A percentile compares a stretch with the other conserved stretches of the same genome.
These are phyloP conservation scores for Pseudotsuga menziesii DNA, from an alignment of 75 land plant genomes.

Conservation along the genomic window DNA sequence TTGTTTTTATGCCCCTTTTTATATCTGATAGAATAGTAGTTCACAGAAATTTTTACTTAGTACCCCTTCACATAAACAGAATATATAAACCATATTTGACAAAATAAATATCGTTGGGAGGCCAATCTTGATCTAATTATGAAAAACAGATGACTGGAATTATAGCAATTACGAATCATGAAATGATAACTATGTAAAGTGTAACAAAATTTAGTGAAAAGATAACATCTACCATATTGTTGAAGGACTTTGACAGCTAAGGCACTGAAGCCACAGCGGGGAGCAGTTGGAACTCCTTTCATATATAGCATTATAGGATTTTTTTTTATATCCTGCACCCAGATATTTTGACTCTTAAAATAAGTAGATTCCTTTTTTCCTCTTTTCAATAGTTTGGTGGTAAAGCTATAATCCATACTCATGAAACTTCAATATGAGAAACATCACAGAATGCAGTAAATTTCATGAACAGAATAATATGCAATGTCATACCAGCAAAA, in stretches of 20 bases:
- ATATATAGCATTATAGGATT: slow-evolving; percentile 94
- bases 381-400: background rate
- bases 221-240: slow-evolving; percentile 46
- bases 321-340: slow-evolving; percentile 71
- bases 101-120: no score
- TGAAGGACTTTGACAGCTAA: slow-evolving; percentile 70
- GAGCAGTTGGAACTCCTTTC: slow-evolving; percentile 89
- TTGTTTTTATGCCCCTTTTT: no score
- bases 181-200: no score
- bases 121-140: no score
- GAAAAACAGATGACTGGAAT: no score
- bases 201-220: no score
- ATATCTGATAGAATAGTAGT: no score
- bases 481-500: background rate
- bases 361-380: background rate
- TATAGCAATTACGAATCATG: no score
- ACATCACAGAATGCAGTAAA: background rate
- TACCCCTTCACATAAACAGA: no score
- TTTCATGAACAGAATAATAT: slow-evolving; percentile 19
- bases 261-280: slow-evolving; percentile 93
- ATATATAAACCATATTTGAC: no score
- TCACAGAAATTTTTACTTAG: no score
- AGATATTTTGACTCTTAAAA: slow-evolving; percentile 3
- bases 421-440: background rate
- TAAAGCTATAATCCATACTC: background rate